Evolutionary conservation across 1,284 basidiomycete genomes (phyloP).

Genomic region (Athelia psychrophila): DNA sequence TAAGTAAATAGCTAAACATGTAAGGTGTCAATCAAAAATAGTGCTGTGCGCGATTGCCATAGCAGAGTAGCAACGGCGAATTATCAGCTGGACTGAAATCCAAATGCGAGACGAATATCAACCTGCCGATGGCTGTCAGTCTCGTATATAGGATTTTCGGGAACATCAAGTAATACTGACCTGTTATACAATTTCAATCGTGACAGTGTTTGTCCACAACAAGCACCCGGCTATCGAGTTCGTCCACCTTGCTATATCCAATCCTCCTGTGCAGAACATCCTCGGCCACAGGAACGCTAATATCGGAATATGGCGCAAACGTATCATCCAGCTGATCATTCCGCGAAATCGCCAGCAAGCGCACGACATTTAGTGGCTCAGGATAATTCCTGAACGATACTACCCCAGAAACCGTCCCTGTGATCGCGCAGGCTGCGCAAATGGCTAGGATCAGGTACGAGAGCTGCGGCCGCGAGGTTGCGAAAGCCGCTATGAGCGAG

Average conservation of each 20-base stretch:
- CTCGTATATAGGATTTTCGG: too few relatives aligned
- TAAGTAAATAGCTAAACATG: too few relatives aligned
- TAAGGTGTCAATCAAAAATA: too few relatives aligned
- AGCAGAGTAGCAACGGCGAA: too few relatives aligned
- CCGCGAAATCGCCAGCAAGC: background rate
- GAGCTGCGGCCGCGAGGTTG: background rate
- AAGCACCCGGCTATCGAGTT: background rate
- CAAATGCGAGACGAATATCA: too few relatives aligned
- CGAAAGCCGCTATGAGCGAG: background rate
- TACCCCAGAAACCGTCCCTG: background rate
- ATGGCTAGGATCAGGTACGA: background rate
- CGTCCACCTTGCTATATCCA: background rate
- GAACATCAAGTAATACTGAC: too few relatives aligned
- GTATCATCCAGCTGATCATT: background rate
- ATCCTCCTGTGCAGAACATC: background rate
- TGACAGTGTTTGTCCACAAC: too few relatives aligned
- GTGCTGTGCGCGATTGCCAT: too few relatives aligned
- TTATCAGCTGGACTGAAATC: too few relatives aligned
- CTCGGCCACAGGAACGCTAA: background rate
- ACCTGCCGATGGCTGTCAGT: too few relatives aligned
- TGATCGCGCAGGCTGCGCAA: background rate
- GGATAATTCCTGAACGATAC: background rate
- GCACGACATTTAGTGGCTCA: background rate
- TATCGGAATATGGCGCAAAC: background rate
- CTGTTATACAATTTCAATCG: too few relatives aligned